Percentiles rank a stretch among this genome's conserved stretches.
phyloP scores from a whole-genome alignment of 2,329 filamentous ascomycete genomes.

The Rugonectria rugulosa region DNA sequence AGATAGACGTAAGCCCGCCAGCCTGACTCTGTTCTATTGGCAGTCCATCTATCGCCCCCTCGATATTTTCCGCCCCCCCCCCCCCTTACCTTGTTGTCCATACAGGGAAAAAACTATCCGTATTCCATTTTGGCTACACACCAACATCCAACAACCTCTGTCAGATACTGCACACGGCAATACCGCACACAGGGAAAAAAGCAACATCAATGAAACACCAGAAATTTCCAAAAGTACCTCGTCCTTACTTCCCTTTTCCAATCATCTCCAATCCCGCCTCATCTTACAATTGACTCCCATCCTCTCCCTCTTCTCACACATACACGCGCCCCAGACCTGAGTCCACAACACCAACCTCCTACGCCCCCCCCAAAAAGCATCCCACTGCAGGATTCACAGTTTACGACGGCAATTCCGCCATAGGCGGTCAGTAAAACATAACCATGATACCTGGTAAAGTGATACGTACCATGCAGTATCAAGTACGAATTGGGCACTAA shows the following conservation, averaged over 20 bases:
- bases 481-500: no score
- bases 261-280: background rate
- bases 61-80: no score
- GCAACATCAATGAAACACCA: background rate
- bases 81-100: no score
- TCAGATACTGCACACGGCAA: no score
- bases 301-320: background rate
- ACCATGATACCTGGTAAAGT: background rate
- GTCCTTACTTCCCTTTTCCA: background rate
- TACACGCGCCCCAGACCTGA: background rate
- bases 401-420: background rate
- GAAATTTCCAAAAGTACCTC: conserved; percentile 1
- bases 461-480: conserved; percentile 1
- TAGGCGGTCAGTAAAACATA: conserved; percentile 3
- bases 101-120: no score
- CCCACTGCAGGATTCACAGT: conserved; percentile 8
- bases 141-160: no score
- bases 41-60: no score
- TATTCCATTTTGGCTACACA: no score
- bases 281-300: background rate
- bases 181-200: no score
- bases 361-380: background rate
- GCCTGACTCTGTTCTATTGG: no score
- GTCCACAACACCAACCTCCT: conserved; percentile 8
- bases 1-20: no score